These are phyloP conservation scores for Geotrichum fermentans DNA, from an alignment of 1,139 yeast genomes.

Conservation along the genomic window DNA sequence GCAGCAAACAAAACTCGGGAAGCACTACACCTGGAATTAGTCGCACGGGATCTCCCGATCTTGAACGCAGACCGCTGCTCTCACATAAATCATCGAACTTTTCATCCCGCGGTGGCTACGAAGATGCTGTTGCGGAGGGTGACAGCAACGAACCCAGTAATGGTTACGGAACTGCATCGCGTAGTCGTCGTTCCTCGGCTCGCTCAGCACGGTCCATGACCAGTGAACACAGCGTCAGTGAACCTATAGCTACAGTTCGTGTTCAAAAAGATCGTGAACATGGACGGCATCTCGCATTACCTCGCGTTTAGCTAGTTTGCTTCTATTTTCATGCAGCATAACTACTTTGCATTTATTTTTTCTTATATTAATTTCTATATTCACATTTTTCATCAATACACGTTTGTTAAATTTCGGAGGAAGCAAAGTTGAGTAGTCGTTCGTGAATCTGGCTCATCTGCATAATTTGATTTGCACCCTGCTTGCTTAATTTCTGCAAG, in stretches of 20 bases:
- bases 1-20: background rate
- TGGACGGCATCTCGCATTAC: background rate
- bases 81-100: background rate
- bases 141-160: background rate
- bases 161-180: background rate
- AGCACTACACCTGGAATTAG: background rate
- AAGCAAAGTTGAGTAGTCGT: background rate
- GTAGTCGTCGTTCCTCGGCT: conserved; percentile 7
- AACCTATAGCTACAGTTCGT: conserved; percentile 12
- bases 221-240: conserved; percentile 15
- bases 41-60: background rate
- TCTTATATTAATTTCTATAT: background rate
- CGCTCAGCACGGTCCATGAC: conserved; percentile 4
- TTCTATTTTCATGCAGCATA: too few species aligned
- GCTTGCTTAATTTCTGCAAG: background rate
- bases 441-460: background rate
- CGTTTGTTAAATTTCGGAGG: background rate
- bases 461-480: background rate
- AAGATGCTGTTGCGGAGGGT: background rate
- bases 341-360: background rate
- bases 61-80: background rate
- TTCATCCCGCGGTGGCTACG: background rate
- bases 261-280: conserved; percentile 9
- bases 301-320: background rate
- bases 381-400: background rate